A percentile compares a stretch with the other conserved stretches of the same genome.
Conservation (phyloP, 768 basidiomycete species). For the Candolleomyces aberdarensis region DNA sequence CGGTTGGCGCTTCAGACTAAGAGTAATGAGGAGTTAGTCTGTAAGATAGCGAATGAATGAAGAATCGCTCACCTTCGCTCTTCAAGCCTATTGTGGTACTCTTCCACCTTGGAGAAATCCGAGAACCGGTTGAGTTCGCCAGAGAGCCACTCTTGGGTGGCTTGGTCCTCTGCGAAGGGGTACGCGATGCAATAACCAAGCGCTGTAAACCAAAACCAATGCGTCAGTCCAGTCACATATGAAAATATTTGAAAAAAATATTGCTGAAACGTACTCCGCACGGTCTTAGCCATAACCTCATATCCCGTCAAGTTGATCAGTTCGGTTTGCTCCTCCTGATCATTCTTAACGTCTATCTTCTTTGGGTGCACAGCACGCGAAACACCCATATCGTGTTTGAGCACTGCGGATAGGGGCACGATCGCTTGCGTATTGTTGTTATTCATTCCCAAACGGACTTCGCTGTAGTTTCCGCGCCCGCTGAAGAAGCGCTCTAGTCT, state of each 20-base stretch:
- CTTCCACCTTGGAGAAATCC: not conserved
- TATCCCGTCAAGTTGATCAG: not conserved
- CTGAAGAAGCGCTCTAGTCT: constrained; percentile 28
- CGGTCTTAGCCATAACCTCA: not conserved
- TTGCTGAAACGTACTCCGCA: not conserved
- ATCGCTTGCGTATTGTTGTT: constrained; percentile 15
- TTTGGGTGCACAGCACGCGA: not conserved
- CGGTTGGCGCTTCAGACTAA: too few species aligned
- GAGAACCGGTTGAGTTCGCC: not conserved
- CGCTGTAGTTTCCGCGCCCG: constrained; percentile 21
- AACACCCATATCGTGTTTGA: constrained; percentile 25
- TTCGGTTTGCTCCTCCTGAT: constrained; percentile 15
- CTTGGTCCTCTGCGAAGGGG: not conserved
- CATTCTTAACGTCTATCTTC: constrained; percentile 9
- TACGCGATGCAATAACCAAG: not conserved
- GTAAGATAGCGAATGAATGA: not conserved
- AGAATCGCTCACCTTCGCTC: not conserved
- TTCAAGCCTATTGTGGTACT: not conserved
- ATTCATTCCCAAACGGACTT: constrained; percentile 24
- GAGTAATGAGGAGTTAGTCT: not conserved
- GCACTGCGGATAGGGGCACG: constrained; percentile 16
- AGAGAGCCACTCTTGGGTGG: not conserved
- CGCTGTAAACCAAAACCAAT: not conserved
- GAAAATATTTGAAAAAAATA: not conserved
- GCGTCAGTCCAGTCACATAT: not conserved